Conservation (phyloP, 192 early-diverging fungal genomes). For the Podila verticillata region DNA sequence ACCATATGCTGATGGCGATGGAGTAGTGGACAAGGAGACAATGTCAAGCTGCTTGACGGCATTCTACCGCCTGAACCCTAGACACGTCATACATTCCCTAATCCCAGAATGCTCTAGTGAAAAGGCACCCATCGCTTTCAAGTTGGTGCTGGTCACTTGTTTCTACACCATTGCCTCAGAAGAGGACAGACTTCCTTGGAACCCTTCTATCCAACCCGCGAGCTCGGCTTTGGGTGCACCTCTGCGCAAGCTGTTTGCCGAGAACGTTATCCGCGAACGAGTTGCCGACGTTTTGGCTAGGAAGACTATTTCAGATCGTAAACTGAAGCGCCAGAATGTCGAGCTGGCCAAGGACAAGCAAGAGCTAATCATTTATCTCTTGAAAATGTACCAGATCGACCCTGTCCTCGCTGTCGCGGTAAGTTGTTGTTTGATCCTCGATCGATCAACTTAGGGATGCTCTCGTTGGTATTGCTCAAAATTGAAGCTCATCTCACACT, state of each 20-base stretch:
- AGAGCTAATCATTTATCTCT: conserved; percentile 81
- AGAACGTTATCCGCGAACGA: conserved; percentile 56
- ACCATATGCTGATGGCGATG: conserved; percentile 58
- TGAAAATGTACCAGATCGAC: conserved; percentile 79
- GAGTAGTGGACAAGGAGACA: conserved; percentile 82
- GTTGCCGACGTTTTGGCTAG: conserved; percentile 40
- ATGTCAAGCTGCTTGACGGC: conserved; percentile 78
- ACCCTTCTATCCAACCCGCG: conserved; percentile 65
- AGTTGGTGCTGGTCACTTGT: conserved; percentile 81
- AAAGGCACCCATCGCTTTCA: conserved; percentile 77
- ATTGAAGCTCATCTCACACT: conserved; percentile 1
- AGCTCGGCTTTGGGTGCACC: conserved; percentile 69
- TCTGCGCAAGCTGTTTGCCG: conserved; percentile 72
- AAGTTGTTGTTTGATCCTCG: conserved; percentile 45
- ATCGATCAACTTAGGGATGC: not conserved
- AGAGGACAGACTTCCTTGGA: conserved; percentile 73
- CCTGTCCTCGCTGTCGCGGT: conserved; percentile 80
- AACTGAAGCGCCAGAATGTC: conserved; percentile 60
- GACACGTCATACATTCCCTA: conserved; percentile 74
- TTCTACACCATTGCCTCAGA: conserved; percentile 79
- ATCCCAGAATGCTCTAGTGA: conserved; percentile 77
- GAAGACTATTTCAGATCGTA: conserved; percentile 32
- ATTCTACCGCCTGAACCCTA: conserved; percentile 82
- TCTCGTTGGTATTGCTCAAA: not conserved
- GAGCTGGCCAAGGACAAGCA: conserved; percentile 75